These are phyloP conservation scores for Candida morakotiae DNA, from an alignment of 805 yeast genomes.

Conservation along the genomic window DNA sequence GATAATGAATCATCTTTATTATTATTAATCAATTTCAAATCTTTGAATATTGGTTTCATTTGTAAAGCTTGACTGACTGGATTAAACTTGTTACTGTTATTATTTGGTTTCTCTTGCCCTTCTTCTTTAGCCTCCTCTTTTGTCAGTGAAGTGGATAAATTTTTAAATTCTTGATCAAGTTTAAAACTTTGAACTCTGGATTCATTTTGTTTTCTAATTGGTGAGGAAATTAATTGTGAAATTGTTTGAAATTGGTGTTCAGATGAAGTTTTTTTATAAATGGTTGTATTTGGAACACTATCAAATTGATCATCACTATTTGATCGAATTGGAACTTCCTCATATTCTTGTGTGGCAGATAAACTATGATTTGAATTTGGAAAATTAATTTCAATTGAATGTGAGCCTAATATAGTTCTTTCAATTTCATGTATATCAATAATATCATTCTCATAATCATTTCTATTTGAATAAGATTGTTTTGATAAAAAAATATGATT, in stretches of 20 bases:
- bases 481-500: too few species aligned
- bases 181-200: neutral
- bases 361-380: conserved; percentile 7
- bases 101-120: too few species aligned
- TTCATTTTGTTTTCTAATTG: neutral
- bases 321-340: neutral
- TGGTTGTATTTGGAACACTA: neutral
- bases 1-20: neutral
- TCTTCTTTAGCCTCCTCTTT: too few species aligned
- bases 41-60: conserved; percentile 1
- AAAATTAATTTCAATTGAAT: conserved; percentile 1
- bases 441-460: neutral
- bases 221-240: neutral
- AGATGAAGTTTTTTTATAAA: neutral
- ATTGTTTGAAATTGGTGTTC: conserved; percentile 1
- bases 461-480: too few species aligned
- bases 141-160: neutral
- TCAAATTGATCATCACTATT: neutral
- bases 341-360: conserved; percentile 1
- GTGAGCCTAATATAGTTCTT: conserved; percentile 7
- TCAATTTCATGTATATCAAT: conserved; percentile 2
- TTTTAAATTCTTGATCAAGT: neutral
- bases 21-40: neutral
- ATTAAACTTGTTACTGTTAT: conserved; percentile 1
- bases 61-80: conserved; percentile 4